Evolutionary conservation across 495 filamentous ascomycete genomes (phyloP).

Genomic region (Aspergillus indologenus): DNA sequence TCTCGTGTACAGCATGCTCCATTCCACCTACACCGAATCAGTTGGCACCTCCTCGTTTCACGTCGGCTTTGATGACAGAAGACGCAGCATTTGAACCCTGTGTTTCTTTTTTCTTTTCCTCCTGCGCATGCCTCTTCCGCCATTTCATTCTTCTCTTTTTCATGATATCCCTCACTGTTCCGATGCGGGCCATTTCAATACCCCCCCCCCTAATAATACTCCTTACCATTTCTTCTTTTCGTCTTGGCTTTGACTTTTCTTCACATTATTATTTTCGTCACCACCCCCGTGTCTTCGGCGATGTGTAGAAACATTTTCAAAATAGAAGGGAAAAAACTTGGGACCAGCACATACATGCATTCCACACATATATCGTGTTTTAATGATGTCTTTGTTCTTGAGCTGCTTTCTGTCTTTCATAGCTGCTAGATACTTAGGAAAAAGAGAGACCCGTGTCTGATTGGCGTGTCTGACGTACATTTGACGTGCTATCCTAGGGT

Average conservation of each 20-base stretch:
- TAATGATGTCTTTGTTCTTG: slow-evolving; percentile 1
- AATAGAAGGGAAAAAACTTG: slow-evolving; percentile 19
- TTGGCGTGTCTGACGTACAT: not conserved
- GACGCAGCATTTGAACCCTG: slow-evolving; percentile 44
- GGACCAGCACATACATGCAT: slow-evolving; percentile 13
- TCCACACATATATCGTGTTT: not conserved
- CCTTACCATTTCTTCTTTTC: slow-evolving; percentile 17
- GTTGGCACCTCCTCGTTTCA: slow-evolving; percentile 34
- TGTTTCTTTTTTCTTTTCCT: slow-evolving; percentile 24
- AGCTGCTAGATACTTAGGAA: not conserved
- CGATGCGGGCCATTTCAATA: slow-evolving; percentile 27
- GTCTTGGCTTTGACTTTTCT: slow-evolving; percentile 9
- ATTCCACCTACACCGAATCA: slow-evolving; percentile 25
- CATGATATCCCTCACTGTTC: slow-evolving; percentile 40
- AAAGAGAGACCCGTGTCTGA: not conserved
- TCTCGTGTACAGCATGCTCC: slow-evolving; percentile 40
- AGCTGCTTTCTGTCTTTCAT: not conserved
- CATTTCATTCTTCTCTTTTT: slow-evolving; percentile 20
- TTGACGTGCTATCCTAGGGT: not conserved
- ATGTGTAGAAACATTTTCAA: slow-evolving; percentile 17
- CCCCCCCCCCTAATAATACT: slow-evolving; percentile 35
- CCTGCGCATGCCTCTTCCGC: slow-evolving; percentile 16
- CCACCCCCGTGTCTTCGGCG: not conserved
- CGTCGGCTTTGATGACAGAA: slow-evolving; percentile 48
- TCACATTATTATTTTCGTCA: slow-evolving; percentile 9